These are phyloP conservation scores for Apiotrichum sp. DNA, from an alignment of 1,284 basidiomycete genomes.

Conservation along the genomic window DNA sequence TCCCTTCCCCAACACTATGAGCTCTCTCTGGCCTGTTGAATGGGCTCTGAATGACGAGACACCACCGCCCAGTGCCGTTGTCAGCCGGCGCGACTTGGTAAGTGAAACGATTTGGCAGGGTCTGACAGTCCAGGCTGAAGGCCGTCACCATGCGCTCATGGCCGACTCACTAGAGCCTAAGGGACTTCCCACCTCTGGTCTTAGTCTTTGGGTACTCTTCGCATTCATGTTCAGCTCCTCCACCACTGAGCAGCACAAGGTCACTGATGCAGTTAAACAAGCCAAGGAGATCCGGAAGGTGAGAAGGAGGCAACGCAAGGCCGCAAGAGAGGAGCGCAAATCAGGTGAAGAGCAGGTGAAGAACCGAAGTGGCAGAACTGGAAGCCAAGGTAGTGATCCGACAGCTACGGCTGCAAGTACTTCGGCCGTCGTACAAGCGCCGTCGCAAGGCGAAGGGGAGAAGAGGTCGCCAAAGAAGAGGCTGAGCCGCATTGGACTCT, in stretches of 20 bases:
- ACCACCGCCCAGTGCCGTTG: constrained; percentile 46
- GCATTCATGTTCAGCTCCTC: constrained; percentile 1
- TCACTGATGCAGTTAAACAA: neutral
- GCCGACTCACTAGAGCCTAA: constrained; percentile 42
- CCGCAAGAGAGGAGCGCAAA: neutral
- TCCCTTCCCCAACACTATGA: neutral
- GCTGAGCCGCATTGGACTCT: too few relatives aligned
- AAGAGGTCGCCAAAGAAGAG: too few relatives aligned
- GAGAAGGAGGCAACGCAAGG: neutral
- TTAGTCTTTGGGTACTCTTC: constrained; percentile 8
- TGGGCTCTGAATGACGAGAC: constrained; percentile 47
- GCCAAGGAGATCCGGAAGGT: constrained; percentile 1
- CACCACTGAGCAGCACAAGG: neutral
- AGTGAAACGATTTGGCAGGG: constrained; percentile 12
- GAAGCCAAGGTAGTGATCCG: too few relatives aligned
- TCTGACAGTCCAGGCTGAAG: constrained; percentile 30
- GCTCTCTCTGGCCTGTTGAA: constrained; percentile 30
- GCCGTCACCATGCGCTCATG: constrained; percentile 39
- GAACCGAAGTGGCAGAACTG: too few relatives aligned
- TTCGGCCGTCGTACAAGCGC: too few relatives aligned
- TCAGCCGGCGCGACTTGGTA: constrained; percentile 43
- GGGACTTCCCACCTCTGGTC: constrained; percentile 15
- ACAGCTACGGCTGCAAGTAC: too few relatives aligned
- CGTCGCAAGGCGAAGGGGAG: too few relatives aligned
- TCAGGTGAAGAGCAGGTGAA: too few relatives aligned